Conservation (phyloP, 805 yeast genomes). For the Saccharomycopsis sp. region DNA sequence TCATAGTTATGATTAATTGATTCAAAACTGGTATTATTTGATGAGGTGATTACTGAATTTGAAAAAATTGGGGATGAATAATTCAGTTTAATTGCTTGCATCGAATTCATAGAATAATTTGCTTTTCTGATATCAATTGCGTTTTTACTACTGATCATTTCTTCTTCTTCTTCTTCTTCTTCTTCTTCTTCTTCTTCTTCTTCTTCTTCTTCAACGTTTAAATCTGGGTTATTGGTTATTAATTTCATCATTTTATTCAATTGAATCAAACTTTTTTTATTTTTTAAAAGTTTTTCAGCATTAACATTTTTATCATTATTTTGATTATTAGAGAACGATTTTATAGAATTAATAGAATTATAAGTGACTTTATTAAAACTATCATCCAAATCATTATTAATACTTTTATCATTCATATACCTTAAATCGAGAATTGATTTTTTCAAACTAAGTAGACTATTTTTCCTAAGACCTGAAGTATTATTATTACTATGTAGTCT, state of each 20-base stretch:
- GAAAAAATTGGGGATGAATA: too few relatives aligned
- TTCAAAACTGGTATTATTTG: slow-evolving; percentile 8
- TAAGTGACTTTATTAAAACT: slow-evolving; percentile 6
- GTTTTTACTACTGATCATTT: too few relatives aligned
- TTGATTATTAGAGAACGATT: slow-evolving; percentile 1
- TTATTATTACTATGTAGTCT: too few relatives aligned
- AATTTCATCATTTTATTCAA: neutral
- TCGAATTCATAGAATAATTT: too few relatives aligned
- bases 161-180: neutral
- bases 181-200: neutral
- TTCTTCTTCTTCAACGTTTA: neutral
- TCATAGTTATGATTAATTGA: neutral
- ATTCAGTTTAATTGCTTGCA: too few relatives aligned
- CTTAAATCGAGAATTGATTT: slow-evolving; percentile 20
- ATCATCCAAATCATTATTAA: too few relatives aligned
- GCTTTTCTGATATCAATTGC: too few relatives aligned
- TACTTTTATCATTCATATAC: too few relatives aligned
- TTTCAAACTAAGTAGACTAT: slow-evolving; percentile 28
- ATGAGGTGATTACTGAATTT: too few relatives aligned
- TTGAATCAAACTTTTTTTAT: too few relatives aligned
- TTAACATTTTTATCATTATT: neutral
- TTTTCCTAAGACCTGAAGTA: slow-evolving; percentile 20
- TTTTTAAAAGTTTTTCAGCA: neutral
- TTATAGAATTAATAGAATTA: slow-evolving; percentile 11
- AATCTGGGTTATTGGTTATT: neutral